Evolutionary conservation across 805 yeast genomes (phyloP), one percentile per base, ranked within the genome.

Genomic region (Ogataea dorogensis): DNA sequence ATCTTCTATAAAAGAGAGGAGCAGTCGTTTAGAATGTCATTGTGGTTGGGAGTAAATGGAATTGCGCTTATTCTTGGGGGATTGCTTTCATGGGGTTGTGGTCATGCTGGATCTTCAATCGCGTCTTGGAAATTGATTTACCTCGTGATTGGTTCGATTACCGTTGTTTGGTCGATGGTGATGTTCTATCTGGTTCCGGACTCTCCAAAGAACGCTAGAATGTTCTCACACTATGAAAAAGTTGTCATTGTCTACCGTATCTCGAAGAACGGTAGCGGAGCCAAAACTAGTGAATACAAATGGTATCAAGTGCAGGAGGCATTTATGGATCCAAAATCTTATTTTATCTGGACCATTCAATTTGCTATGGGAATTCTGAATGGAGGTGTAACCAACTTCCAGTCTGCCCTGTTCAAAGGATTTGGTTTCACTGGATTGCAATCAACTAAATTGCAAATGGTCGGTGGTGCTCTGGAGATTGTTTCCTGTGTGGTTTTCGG

Each of bases 21-120:
- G 31, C 67, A 64, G 36, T 60, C 62, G 2, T 40, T 58, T 38
- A 63, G 44, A 34, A 45, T 50, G 25, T 46, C 65, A 24, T 43
- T 68, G 16, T 69, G 73, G 70, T 58, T 69, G 41, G 66, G 68
- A 24, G 64, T 63, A 51, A 64, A 66, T 31, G 73, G 71, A 31
- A 46, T 67, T n/a, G 77, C 77, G 39, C 61, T 64, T 27, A 57
- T 73, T 24, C 33, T 73, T 24, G 75, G 79, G 16, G 68, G 70
- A 24, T 65, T 70, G 6, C 64, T 77, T 38, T 74, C 81, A 5
- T 76, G 74, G 49, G 80, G 79, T 48, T 74, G 32, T 61, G 65
- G 41, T 23, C 43, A 58, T 24, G 47, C 61, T 5, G 36, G 39
- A 9, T 71, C 65, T 2, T 42, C 44, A 14, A 15, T 40, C 19